Percentiles rank a stretch among this genome's conserved stretches.
These are phyloP conservation scores for Lepidium sativum DNA, from an alignment of 345 rosid species.

Conservation along the genomic window DNA sequence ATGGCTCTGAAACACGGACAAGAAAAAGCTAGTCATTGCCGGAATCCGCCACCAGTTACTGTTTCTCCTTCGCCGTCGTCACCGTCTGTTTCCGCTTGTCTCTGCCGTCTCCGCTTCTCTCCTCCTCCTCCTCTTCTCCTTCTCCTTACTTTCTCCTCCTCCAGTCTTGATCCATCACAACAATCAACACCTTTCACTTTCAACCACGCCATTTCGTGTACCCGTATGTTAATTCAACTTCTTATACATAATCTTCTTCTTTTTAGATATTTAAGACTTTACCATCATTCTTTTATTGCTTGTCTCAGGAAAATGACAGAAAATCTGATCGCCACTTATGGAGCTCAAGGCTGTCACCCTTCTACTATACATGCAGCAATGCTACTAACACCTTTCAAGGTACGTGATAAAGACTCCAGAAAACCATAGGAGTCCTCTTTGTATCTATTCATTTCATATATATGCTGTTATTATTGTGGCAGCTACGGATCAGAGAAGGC, in stretches of 20 bases:
- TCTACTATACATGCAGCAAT: slow-evolving; percentile 73
- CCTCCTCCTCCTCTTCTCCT: slow-evolving; percentile 46
- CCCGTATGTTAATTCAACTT: slow-evolving; percentile 62
- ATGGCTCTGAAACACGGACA: slow-evolving; percentile 2
- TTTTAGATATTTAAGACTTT: no score
- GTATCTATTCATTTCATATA: no score
- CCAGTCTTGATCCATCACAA: slow-evolving; percentile 36
- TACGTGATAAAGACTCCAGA: slow-evolving; percentile 5
- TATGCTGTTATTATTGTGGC: slow-evolving; percentile 13
- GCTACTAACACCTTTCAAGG: slow-evolving; percentile 47
- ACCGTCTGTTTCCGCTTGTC: slow-evolving; percentile 49
- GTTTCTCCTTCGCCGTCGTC: slow-evolving; percentile 44
- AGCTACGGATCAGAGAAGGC: slow-evolving; percentile 48
- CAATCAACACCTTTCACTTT: slow-evolving; percentile 20
- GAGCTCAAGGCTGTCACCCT: slow-evolving; percentile 52
- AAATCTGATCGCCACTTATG: slow-evolving; percentile 46
- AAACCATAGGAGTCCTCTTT: not conserved
- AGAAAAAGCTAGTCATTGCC: slow-evolving; percentile 24
- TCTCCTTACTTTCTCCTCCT: slow-evolving; percentile 38
- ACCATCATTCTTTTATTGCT: not conserved
- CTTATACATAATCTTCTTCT: no score
- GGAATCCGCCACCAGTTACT: slow-evolving; percentile 27
- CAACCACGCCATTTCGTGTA: slow-evolving; percentile 28
- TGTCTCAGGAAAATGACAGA: slow-evolving; percentile 42
- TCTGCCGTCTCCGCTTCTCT: slow-evolving; percentile 51